phyloP scores from a whole-genome alignment of 176 grass and related monocot genomes.

The Alopecurus myosuroides region DNA sequence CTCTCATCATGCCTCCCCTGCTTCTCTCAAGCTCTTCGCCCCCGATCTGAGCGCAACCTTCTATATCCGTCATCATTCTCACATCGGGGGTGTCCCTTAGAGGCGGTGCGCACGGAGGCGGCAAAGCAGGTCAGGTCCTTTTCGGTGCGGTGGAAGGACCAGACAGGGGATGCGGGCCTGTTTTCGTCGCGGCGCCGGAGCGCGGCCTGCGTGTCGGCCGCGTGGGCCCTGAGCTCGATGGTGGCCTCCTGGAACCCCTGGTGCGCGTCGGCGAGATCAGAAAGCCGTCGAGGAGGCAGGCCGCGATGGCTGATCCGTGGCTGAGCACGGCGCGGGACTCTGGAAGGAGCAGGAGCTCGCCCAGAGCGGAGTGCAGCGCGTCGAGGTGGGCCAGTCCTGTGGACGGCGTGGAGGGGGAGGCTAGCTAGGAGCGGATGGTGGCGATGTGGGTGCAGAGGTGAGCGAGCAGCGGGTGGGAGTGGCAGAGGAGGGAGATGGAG shows the following conservation, averaged over 20 bases:
- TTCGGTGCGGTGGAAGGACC: too few relatives aligned
- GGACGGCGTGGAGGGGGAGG: not conserved
- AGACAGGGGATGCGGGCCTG: conserved; percentile 23
- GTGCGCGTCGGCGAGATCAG: conserved; percentile 59
- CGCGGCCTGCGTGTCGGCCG: conserved; percentile 34
- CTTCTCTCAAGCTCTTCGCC: too few relatives aligned
- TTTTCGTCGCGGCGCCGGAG: conserved; percentile 34
- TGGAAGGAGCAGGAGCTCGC: conserved; percentile 31
- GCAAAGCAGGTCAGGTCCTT: too few relatives aligned
- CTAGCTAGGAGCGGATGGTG: conserved; percentile 26
- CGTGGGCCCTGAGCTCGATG: not conserved
- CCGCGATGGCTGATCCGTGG: not conserved
- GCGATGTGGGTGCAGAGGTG: conserved; percentile 32
- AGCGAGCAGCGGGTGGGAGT: conserved; percentile 37
- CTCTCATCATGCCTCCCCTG: too few relatives aligned
- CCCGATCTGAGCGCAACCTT: too few relatives aligned
- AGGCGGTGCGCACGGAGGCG: too few relatives aligned
- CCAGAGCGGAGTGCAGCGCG: conserved; percentile 38
- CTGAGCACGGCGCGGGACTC: not conserved
- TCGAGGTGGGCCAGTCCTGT: conserved; percentile 35
- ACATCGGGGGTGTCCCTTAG: too few relatives aligned
- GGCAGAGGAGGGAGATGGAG: conserved; percentile 48
- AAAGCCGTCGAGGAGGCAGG: conserved; percentile 44
- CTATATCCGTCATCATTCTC: too few relatives aligned
- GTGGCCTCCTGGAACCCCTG: conserved; percentile 27